These are phyloP conservation scores for Jimgerdemannia flammicorona DNA, from an alignment of 192 early-diverging fungal genomes.

Conservation along the genomic window DNA sequence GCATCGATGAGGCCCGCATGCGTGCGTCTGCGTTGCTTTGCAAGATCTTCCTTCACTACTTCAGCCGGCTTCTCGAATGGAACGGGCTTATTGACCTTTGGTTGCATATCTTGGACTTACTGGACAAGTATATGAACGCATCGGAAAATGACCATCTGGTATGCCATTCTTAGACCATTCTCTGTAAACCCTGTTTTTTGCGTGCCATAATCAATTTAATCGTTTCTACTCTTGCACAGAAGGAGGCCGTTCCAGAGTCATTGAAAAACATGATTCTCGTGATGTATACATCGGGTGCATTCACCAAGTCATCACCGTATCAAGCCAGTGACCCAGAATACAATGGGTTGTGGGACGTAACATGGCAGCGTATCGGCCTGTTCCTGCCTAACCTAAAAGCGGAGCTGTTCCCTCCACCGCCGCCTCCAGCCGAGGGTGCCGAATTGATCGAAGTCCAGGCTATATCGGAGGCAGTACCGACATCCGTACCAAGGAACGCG, in stretches of 20 bases:
- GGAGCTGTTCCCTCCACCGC: conserved; percentile 47
- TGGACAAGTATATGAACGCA: conserved; percentile 58
- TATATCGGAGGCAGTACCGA: neutral
- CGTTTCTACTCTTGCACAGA: conserved; percentile 29
- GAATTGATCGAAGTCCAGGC: neutral
- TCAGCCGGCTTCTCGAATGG: conserved; percentile 47
- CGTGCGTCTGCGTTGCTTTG: conserved; percentile 63
- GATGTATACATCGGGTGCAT: conserved; percentile 68
- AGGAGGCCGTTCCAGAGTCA: conserved; percentile 70
- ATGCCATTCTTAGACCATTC: neutral
- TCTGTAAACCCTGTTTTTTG: conserved; percentile 5
- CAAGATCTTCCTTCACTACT: conserved; percentile 76
- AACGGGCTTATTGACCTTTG: conserved; percentile 59
- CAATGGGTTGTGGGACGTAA: conserved; percentile 64
- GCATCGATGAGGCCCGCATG: conserved; percentile 75
- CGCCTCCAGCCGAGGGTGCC: neutral
- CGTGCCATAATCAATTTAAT: neutral
- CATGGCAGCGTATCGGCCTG: conserved; percentile 62
- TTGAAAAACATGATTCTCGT: conserved; percentile 83
- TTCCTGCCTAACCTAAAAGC: conserved; percentile 63
- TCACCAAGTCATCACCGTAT: conserved; percentile 25
- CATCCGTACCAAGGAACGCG: neutral
- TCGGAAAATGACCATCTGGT: conserved; percentile 59
- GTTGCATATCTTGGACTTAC: conserved; percentile 63
- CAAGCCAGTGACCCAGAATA: conserved; percentile 18